Base-by-base conservation (phyloP, 2,329 filamentous ascomycete species). In the Bimuria novae-zelandiae region DNA sequence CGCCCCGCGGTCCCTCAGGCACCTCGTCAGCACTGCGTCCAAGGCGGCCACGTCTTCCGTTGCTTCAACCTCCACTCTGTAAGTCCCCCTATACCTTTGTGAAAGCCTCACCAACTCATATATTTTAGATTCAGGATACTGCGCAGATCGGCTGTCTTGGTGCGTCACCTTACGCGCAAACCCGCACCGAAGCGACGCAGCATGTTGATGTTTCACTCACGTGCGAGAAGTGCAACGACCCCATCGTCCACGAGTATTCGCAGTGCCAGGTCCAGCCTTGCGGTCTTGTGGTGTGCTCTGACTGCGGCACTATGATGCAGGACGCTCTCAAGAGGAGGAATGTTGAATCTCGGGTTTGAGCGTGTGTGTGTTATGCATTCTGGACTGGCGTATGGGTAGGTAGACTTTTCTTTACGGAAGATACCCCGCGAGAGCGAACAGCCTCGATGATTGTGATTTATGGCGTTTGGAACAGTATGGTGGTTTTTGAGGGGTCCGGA, bases 41-140 rank as follows among this genome's bases (percentile, higher is more conserved):
- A 40, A 21, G 57, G 55, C 29, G 61, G 62, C 14, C 66, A 69
- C 29, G 52, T 61, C 12, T 65, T 68, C 32, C 57, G 54, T 36
- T 54, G 56, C 0, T 42, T 64, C 23, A 46, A 62, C 17, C 42
- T 67, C 22, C 53, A 56, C n/a, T 36, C 32, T 0, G 55, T 64
- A 3, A 43, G 41, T 32, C 8, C 0, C 17, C 7, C 16, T 2
- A 32, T 8, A 12, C 25, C 32, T 21, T 14, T 16, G 25, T 27
- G 5, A 27, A 10, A 22, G 4, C 8, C 14, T 7, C 14, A 4
- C n/a, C 7, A 10, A 14, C 41, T 32, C 25, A 30, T 12, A 21
- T 21, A 14, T 12, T 7, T 7, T 16, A 43, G 41, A 17, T 30
- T 37, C 62, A 61, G 10, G 57, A 65, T 12, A 39, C 54, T 19